phyloP scores from a whole-genome alignment of 2,329 filamentous ascomycete genomes.

The Botryotinia globosa region DNA sequence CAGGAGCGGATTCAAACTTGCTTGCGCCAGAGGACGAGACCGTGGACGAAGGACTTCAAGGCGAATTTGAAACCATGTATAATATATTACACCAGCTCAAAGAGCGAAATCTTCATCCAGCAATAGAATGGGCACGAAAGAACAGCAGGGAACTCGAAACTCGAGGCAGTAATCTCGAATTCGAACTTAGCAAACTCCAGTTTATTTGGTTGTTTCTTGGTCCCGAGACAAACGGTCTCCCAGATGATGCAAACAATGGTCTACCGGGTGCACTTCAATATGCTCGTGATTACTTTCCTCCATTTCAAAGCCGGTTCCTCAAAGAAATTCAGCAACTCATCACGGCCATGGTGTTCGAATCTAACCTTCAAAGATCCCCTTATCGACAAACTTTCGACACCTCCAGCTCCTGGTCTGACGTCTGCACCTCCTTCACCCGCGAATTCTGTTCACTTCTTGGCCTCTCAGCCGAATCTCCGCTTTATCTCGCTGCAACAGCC shows the following conservation, averaged over 20 bases:
- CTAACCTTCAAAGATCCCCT: slow-evolving; percentile 72
- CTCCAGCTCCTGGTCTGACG: slow-evolving; percentile 73
- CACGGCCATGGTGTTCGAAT: slow-evolving; percentile 74
- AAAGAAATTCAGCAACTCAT: slow-evolving; percentile 78
- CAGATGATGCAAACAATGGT: slow-evolving; percentile 55
- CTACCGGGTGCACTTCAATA: slow-evolving; percentile 69
- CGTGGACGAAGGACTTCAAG: slow-evolving; percentile 60
- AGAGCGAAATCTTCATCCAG: slow-evolving; percentile 70
- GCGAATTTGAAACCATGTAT: slow-evolving; percentile 87
- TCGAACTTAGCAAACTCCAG: slow-evolving; percentile 86
- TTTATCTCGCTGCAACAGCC: slow-evolving; percentile 89
- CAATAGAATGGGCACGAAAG: slow-evolving; percentile 79
- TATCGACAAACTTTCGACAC: slow-evolving; percentile 79
- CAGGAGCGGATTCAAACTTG: slow-evolving; percentile 29
- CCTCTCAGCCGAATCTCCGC: slow-evolving; percentile 83
- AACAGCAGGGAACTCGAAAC: slow-evolving; percentile 71
- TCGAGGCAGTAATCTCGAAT: slow-evolving; percentile 89
- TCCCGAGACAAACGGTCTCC: slow-evolving; percentile 51
- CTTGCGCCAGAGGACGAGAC: background rate
- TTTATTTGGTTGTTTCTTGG: slow-evolving; percentile 86
- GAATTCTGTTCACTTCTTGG: slow-evolving; percentile 94
- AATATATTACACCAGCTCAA: slow-evolving; percentile 77
- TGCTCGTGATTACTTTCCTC: slow-evolving; percentile 68
- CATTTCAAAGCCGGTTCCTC: slow-evolving; percentile 72
- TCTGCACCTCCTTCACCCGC: slow-evolving; percentile 81